Conservation (phyloP, 148 eudicot species). For the Nyssa sinensis region DNA sequence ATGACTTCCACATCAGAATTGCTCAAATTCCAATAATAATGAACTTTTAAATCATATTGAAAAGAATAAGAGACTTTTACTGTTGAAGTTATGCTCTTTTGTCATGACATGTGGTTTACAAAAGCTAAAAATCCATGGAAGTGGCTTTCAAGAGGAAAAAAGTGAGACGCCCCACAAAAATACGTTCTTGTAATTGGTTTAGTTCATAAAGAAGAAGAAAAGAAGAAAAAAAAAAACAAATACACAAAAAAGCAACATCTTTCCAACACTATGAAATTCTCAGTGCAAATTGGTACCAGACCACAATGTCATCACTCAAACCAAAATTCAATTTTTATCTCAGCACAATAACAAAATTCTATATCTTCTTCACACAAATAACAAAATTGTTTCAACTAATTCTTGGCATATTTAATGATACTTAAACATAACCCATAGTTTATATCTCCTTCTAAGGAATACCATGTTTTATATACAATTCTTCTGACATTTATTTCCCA, state of each 20-base stretch:
- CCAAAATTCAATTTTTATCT: not conserved
- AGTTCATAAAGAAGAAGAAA: slow-evolving; percentile 13
- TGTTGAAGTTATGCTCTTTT: not conserved
- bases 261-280: slow-evolving; percentile 1
- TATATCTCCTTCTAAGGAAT: not conserved
- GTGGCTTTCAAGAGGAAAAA: slow-evolving; percentile 27
- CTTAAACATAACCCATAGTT: not conserved
- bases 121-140: slow-evolving; percentile 24
- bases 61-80: slow-evolving; percentile 18
- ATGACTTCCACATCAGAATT: slow-evolving; percentile 14
- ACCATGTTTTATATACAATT: not conserved
- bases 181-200: slow-evolving; percentile 5
- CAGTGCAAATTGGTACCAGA: not conserved
- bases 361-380: too few species aligned
- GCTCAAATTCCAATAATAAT: slow-evolving; percentile 5
- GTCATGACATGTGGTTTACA: slow-evolving; percentile 11
- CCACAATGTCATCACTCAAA: not conserved
- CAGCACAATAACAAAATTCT: not conserved
- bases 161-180: slow-evolving; percentile 31
- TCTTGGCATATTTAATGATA: not conserved
- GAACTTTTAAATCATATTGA: slow-evolving; percentile 3
- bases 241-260: slow-evolving; percentile 7
- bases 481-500: not conserved
- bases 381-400: not conserved
- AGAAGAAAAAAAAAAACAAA: slow-evolving; percentile 1